These are phyloP conservation scores for Pichia sp. DNA, from an alignment of 1,139 yeast species.

Conservation along the genomic window DNA sequence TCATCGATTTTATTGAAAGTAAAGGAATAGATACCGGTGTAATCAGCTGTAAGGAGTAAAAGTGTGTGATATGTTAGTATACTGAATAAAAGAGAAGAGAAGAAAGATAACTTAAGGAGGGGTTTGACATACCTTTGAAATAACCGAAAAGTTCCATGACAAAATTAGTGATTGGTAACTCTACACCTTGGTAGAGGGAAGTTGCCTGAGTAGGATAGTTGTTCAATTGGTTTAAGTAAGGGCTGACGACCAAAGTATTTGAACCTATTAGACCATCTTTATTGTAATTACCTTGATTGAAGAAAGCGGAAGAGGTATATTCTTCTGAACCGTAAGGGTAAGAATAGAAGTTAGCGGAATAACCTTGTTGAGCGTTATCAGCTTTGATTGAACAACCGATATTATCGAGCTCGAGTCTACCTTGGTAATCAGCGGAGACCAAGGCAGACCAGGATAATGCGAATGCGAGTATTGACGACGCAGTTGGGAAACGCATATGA, in stretches of 20 bases:
- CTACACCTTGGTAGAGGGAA: slow-evolving; percentile 12
- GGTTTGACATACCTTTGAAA: slow-evolving; percentile 15
- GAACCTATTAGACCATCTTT: slow-evolving; percentile 3
- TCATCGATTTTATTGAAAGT: slow-evolving; percentile 23
- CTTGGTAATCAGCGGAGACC: slow-evolving; percentile 1
- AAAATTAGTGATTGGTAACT: slow-evolving; percentile 21
- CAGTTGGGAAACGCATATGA: not conserved
- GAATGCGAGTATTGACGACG: not conserved
- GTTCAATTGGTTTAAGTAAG: slow-evolving; percentile 7
- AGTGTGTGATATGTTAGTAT: slow-evolving; percentile 3
- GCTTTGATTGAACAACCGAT: not conserved
- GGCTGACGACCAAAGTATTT: slow-evolving; percentile 9
- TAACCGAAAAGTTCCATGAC: slow-evolving; percentile 26
- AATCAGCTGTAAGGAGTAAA: slow-evolving; percentile 13
- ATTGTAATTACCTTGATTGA: slow-evolving; percentile 9
- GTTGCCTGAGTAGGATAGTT: not conserved
- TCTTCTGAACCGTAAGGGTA: slow-evolving; percentile 3
- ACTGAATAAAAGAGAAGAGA: not conserved
- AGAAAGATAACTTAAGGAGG: not conserved
- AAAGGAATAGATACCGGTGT: slow-evolving; percentile 25
- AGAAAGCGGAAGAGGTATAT: slow-evolving; percentile 4
- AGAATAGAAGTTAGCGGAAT: slow-evolving; percentile 8
- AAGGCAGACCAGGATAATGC: not conserved
- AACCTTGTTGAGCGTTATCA: slow-evolving; percentile 4
- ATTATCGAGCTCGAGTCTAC: not conserved